Conservation (phyloP, 2,329 filamentous ascomycete genomes). For the Podosphaera aphanis region DNA sequence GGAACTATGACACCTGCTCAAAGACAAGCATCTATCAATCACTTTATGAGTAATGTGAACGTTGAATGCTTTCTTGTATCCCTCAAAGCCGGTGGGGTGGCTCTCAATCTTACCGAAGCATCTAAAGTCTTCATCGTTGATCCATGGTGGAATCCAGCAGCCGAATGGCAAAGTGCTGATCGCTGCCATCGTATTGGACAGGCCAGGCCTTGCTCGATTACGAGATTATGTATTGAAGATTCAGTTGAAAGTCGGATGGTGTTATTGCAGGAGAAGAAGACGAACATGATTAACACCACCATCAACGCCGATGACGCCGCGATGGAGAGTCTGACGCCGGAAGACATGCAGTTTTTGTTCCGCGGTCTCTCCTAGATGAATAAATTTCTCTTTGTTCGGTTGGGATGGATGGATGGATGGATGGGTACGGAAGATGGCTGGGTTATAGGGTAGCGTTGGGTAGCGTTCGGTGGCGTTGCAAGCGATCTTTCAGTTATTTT, state of each 20-base stretch:
- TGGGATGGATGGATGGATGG: background rate
- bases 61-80: conserved; percentile 94
- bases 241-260: conserved; percentile 94
- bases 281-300: conserved; percentile 89
- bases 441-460: too few species aligned
- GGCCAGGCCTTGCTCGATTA: conserved; percentile 80
- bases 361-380: conserved; percentile 26
- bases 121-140: conserved; percentile 91
- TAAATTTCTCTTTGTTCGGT: too few species aligned
- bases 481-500: too few species aligned
- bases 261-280: conserved; percentile 92
- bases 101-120: conserved; percentile 83
- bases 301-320: conserved; percentile 83
- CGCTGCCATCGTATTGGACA: conserved; percentile 88
- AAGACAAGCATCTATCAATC: conserved; percentile 77
- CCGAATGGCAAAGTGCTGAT: conserved; percentile 95
- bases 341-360: conserved; percentile 94
- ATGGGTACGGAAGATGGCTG: too few species aligned
- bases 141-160: conserved; percentile 99
- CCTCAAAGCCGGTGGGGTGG: conserved; percentile 85
- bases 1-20: conserved; percentile 91
- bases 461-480: too few species aligned
- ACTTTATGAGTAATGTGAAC: conserved; percentile 87
- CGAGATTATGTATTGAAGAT: conserved; percentile 84
- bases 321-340: conserved; percentile 71